Base-by-base conservation (phyloP, 2,329 filamentous ascomycete genomes). In the Colletotrichum abscissum region DNA sequence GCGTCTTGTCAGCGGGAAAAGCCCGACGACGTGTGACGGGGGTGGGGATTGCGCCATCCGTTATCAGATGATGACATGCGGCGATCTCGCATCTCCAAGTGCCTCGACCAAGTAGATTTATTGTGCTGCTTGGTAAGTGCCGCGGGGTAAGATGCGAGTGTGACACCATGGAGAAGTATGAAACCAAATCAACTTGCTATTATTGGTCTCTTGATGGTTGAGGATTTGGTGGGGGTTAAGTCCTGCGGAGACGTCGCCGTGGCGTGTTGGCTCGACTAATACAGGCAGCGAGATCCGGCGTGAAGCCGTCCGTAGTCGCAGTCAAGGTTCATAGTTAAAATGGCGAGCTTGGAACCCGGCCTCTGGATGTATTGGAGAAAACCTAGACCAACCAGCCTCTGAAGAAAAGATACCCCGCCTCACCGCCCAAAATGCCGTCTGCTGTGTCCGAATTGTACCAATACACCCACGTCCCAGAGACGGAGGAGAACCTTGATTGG, bases 401-500 rank as follows among this genome's bases (percentile, higher is more conserved):
- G 19, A n/a, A 28, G 12, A 46, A 70, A 28, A 70, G 4, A 57
- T 33, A 64, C 69, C 59, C 59, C 67, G 35, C 55, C 22, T 65
- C 46, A 52, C 33, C 57, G 46, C 49, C 38, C 75, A 79, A 70
- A 7, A 82, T 82, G 81, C 80, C 81, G 59, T 81, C 80, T 56
- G 80, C 79, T 5, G 75, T 78, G 3, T 70, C 70, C 33, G 75
- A 80, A 28, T 67, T 82, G 8, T 78, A 80, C n/a, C 80, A 81
- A 14, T 83, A 83, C 73, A 69, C 76, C 28, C 79, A 83, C 46
- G 81, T 83, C 72, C 78, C 78, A 1, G 82, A 83, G 77, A 83
- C 82, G 11, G 78, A 82, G 66, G 81, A 83, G 63, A 66, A 80
- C 9, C 78, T 83, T 0, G 82, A 82, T 55, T 83, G 82, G 82